Evolutionary conservation across 2,329 filamentous ascomycete genomes (phyloP), one percentile per base, ranked within the genome.

Genomic region (Juglanconis juglandina): DNA sequence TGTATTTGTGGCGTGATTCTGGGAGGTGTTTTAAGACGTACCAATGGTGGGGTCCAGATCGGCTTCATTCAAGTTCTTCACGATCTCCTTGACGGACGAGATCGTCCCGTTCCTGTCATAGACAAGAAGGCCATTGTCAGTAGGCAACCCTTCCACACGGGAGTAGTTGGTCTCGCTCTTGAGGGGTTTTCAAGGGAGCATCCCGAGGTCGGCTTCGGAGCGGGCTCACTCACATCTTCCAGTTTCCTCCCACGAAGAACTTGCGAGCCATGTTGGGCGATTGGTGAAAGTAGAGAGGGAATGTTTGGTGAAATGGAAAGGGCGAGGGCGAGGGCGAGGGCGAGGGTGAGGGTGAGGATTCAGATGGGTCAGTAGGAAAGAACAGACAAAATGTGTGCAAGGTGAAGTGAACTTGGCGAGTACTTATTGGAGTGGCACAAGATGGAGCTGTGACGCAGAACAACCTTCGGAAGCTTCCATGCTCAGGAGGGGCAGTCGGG

Each of bases 211-310:
- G 62, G 65, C 64, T 59, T 68, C 62, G 69, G 66, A 66, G 66
- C 24, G 63, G 69, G 63, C 66, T 57, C 42, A 76, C 84, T 75
- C 81, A 96, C 93, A 98, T 98, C 86, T 99, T 98, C 84, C 98
- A 98, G 89, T 99, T 99, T 75, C 93, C 93, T 78, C 93, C 93
- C 77, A 96, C 91, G 78, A 96, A 96, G 85, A 96, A 96, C 83
- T 92, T 90, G 83, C 92, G 92, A 85, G 88, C 85, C 92, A 96
- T 96, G 72, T 73, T 91, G 85, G 79, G 70, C 70, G 69, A 70
- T 65, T 10, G 42, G 24, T 34, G 7, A 8, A 1, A 11, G 9
- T 48, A 32, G 46, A n/a, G 46, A 37, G 7, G 14, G 17, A 11
- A 10, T 8, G 35, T 32, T 14, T 13, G 33, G 3, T 11, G n/a